Base-by-base conservation (phyloP, 306 rosid genomes). In the Amphicarpaea edgeworthii region DNA sequence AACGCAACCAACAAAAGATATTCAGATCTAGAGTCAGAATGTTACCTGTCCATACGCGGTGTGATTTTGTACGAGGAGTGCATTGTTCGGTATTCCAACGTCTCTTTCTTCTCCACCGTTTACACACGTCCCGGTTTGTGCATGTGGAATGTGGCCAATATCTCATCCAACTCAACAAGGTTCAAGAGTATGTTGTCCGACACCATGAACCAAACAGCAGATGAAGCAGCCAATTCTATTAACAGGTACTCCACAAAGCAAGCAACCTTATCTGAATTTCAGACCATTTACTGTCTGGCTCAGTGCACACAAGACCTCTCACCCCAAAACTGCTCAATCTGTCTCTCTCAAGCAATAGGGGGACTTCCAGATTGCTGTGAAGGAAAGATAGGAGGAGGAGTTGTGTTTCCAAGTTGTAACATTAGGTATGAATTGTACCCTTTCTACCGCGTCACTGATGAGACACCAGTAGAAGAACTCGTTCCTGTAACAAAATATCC, bases 321-420 rank as follows among this genome's bases (percentile, higher is more conserved):
- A 26, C 40, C 4, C 5, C 40, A 26, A 26, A 15, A 58, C 16
- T 58, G 64, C 40, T 5, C 40, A 58, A 0, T 0, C 0, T 58
- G 64, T 26, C 64, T 58, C 14, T 0, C 3, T 26, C 0, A 0
- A 57, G 38, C 64, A 24, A 24, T 57, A 0, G 3, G 1, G 17
- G 0, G 2, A 0, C 16, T 58, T 14, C 19, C 11, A 1, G 0
- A 0, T 0, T 14, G 10, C 19, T 12, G 40, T 14, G 0, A 58
- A 1, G 40, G 19, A 24, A 58, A 24, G 11, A 1, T 0, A 26
- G 64, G 64, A 58, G 64, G n/a, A 12, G 26, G 40, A 58, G 11
- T 14, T 26, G 0, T 0, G 11, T 6, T 0, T 58, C 64, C 20
- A 5, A 58, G 64, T 58, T 58, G 64, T 26, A 26, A 5, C 11